Percentiles rank a stretch among this genome's conserved stretches.
phyloP scores from a whole-genome alignment of 305 asterid genomes.

The Salvia sclarea region DNA sequence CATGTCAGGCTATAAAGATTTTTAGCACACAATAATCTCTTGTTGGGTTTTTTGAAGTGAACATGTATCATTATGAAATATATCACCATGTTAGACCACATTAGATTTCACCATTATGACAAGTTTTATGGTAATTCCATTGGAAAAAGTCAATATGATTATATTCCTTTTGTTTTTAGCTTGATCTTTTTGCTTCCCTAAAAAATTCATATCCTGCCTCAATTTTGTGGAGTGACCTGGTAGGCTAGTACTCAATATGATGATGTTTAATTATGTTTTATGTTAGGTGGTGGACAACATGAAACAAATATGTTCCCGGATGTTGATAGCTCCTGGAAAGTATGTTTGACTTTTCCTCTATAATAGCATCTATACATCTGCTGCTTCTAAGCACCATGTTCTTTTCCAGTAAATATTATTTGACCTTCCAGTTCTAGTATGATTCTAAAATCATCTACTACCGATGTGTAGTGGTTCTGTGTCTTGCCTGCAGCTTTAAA shows the following conservation, averaged over 20 bases:
- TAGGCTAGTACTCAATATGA: slow-evolving; percentile 12
- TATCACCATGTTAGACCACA: not conserved
- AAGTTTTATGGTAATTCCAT: not conserved
- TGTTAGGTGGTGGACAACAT: slow-evolving; percentile 61
- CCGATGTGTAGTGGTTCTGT: not conserved
- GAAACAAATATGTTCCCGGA: slow-evolving; percentile 78
- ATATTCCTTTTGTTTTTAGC: not conserved
- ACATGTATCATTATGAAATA: not conserved
- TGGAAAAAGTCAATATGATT: not conserved
- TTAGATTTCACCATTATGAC: not conserved
- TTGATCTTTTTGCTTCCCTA: not conserved
- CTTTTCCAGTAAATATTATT: slow-evolving; percentile 13
- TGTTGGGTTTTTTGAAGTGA: slow-evolving; percentile 10
- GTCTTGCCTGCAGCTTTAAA: not conserved
- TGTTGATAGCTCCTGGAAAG: slow-evolving; percentile 91
- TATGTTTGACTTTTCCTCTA: slow-evolving; percentile 33
- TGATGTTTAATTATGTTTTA: slow-evolving; percentile 13
- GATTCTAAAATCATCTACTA: not conserved
- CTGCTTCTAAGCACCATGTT: slow-evolving; percentile 12
- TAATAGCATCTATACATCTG: slow-evolving; percentile 11
- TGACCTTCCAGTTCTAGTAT: not conserved
- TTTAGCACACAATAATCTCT: not conserved
- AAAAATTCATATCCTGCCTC: not conserved
- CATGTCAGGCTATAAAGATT: not conserved
- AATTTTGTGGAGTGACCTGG: not conserved